Base-by-base conservation (phyloP, 176 grass and related monocot genomes). In the Musa beccarii region DNA sequence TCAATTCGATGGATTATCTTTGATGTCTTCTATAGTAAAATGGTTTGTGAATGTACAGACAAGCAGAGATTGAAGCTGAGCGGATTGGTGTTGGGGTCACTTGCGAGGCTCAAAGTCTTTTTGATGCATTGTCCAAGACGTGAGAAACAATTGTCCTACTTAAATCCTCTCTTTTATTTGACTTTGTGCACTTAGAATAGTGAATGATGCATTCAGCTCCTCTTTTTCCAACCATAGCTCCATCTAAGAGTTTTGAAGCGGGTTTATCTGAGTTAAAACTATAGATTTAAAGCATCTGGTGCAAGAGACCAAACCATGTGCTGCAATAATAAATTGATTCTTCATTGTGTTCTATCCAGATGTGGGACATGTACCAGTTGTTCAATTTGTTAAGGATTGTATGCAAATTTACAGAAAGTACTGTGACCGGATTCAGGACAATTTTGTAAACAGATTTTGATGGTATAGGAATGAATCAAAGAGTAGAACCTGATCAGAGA, bases 71-170 rank as follows among this genome's bases (percentile, higher is more conserved):
- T 75, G 95, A 89, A 79, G 90, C 90, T 0, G 95, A 89, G 81
- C 83, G 88, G 85, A 94, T 99, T 80, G 95, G 95, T 20, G 88
- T 94, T 9, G 95, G 88, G 83, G 90, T 99, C 69, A 99, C 95
- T 74, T 53, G 86, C 49, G 86, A 99, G 73, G 95, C 88, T 87
- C 95, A 99, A 88, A 82, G 81, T 77, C 87, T 99, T 84, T 99
- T 94, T 68, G 88, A 99, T 89, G 95, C 90, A 74, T 69, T 99
- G 72, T 83, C 90, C 43, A 99, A 99, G 79, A 99, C 90, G 90
- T 99, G 89, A 82, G 84, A 75, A 81, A 56, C 76, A n/a, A 43
- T 19, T 52, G 11, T 14, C 25, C 12, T 43, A 3, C 11, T 28
- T 21, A 49, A 1, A 53, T 20, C 24, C 17, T 17, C 63, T 52